Evolutionary conservation across 495 filamentous ascomycete genomes (phyloP), one percentile per base, ranked within the genome.

Genomic region (Penicilliopsis zonata): DNA sequence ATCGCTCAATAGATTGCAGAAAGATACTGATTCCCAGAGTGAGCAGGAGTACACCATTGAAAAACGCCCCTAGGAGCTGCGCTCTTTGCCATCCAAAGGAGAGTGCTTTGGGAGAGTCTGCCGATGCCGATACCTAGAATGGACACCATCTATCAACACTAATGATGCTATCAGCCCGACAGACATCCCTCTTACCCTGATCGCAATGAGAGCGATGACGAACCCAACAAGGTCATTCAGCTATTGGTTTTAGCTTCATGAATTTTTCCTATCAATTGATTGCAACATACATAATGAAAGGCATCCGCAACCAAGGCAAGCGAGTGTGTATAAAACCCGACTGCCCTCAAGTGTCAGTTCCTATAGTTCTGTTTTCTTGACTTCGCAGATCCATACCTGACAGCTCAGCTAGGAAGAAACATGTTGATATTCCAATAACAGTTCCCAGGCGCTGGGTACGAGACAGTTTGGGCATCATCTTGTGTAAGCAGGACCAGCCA

Each of bases 21-120:
- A 94, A 82, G 43, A 95, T 86, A 13, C 83, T 83, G n/a, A 94
- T 64, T 48, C 86, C 92, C n/a, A 95, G 68, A 0, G 78, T 85
- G 34, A 94, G 76, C 18, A 95, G 62, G 47, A 95, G 86, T 8
- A 92, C 83, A 34, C 87, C 86, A 45, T 94, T 95, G 61, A 93
- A 79, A 40, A 92, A 77, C 10, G 86, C 86, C 34, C 86, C 86
- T 2, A 94, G 67, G 5, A 90, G 81, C 59, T 88, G 84, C 9
- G 84, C 79, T 26, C 86, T 76, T 50, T 92, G 74, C 82, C 82
- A 94, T 10, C 67, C 65, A 41, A 67, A 70, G 1, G 65, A 53
- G 3, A 70, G 53, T 0, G 46, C 43, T 33, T 57, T 46, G 0
- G 61, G 63, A 2, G 54, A 49, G 7, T 44, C 34, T 16, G 44